Evolutionary conservation across 805 yeast genomes (phyloP).

Genomic region (Candida germanica): DNA sequence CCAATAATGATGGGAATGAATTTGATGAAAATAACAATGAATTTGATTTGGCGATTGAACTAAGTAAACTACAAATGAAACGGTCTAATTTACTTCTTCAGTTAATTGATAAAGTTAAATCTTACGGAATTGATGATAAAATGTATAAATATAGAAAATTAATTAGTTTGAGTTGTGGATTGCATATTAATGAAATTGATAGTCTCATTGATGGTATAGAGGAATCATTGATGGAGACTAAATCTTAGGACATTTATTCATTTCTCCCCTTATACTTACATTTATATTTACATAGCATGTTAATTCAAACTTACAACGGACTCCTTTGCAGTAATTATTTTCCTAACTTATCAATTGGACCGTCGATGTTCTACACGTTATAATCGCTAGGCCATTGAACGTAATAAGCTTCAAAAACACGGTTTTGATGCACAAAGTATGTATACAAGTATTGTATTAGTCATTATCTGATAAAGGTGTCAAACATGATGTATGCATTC

Average conservation of each 20-base stretch:
- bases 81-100: slow-evolving; percentile 43
- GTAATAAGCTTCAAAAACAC: too few species aligned
- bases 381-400: too few species aligned
- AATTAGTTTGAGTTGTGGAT: slow-evolving; percentile 73
- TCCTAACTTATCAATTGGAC: too few species aligned
- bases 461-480: too few species aligned
- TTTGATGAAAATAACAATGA: slow-evolving; percentile 14
- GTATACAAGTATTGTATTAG: too few species aligned
- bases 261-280: not conserved
- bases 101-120: slow-evolving; percentile 45
- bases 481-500: too few species aligned
- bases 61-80: slow-evolving; percentile 52
- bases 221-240: slow-evolving; percentile 26
- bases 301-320: too few species aligned
- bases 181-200: slow-evolving; percentile 75
- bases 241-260: not conserved
- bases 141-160: slow-evolving; percentile 76
- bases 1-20: slow-evolving; percentile 12
- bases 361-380: too few species aligned
- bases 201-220: slow-evolving; percentile 79
- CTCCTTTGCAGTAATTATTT: too few species aligned
- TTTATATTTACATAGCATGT: not conserved
- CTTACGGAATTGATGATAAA: slow-evolving; percentile 47
- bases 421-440: too few species aligned
- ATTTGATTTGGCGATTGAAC: slow-evolving; percentile 22